Evolutionary conservation across 2,329 filamentous ascomycete species (phyloP).

Genomic region (Verticillium nonalfalfae): DNA sequence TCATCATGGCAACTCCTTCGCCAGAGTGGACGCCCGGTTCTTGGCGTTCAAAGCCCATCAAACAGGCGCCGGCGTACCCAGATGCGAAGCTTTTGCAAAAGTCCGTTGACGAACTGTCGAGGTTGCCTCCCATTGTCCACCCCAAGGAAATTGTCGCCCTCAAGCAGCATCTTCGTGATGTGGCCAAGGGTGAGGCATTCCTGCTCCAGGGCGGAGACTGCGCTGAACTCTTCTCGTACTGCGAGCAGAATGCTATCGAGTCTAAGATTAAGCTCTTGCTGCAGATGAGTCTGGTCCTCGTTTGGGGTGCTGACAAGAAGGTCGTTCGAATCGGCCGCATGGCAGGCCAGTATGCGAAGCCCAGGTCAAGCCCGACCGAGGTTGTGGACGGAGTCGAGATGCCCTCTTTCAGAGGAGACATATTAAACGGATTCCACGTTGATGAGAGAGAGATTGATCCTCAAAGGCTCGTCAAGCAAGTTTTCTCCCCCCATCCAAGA

Average conservation of each 20-base stretch:
- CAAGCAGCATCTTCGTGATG: conserved; percentile 73
- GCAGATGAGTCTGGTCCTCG: conserved; percentile 93
- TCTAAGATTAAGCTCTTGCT: conserved; percentile 94
- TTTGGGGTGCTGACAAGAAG: conserved; percentile 76
- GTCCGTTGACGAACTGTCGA: conserved; percentile 57
- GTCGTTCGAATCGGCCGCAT: conserved; percentile 93
- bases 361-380: conserved; percentile 83
- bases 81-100: conserved; percentile 53
- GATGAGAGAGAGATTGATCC: conserved; percentile 79
- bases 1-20: not conserved
- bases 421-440: conserved; percentile 79
- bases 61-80: conserved; percentile 66
- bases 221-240: conserved; percentile 96
- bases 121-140: conserved; percentile 72
- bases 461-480: conserved; percentile 65
- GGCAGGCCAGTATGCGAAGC: conserved; percentile 97
- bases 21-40: conserved; percentile 53
- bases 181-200: conserved; percentile 86
- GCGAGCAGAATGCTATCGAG: conserved; percentile 81
- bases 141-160: conserved; percentile 75
- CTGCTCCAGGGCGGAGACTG: conserved; percentile 95
- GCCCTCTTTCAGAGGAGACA: conserved; percentile 89
- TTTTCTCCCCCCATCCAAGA: not conserved
- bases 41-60: conserved; percentile 74
- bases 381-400: conserved; percentile 72